A percentile compares a stretch with the other conserved stretches of the same genome.
Conservation (phyloP, 495 filamentous ascomycete species). For the Pyronema domesticum region DNA sequence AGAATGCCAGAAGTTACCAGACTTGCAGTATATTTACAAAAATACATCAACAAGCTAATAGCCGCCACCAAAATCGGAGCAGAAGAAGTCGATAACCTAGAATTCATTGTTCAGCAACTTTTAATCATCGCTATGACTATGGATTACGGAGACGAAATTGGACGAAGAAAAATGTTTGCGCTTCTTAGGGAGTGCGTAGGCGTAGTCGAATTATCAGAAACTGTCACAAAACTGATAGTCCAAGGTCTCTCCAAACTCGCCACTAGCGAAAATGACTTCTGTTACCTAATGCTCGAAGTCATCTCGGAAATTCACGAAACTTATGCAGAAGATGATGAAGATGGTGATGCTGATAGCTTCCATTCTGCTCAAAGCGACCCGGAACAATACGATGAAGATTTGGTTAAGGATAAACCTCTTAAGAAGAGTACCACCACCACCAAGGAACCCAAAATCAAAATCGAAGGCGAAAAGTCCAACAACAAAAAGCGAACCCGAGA, state of each 20-base stretch:
- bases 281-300: slow-evolving; percentile 76
- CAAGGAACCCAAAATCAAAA: background rate
- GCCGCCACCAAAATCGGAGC: slow-evolving; percentile 47
- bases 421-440: no score
- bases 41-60: slow-evolving; percentile 58
- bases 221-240: slow-evolving; percentile 73
- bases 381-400: slow-evolving; percentile 35
- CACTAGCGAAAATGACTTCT: slow-evolving; percentile 81
- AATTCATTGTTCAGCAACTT: slow-evolving; percentile 89
- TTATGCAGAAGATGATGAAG: slow-evolving; percentile 43
- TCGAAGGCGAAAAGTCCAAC: background rate
- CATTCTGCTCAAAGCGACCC: slow-evolving; percentile 77
- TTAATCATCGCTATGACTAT: slow-evolving; percentile 78
- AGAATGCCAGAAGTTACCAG: slow-evolving; percentile 91
- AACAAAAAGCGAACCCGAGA: background rate
- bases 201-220: slow-evolving; percentile 73
- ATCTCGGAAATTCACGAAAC: slow-evolving; percentile 92
- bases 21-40: slow-evolving; percentile 63
- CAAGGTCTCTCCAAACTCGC: slow-evolving; percentile 61
- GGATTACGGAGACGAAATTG: slow-evolving; percentile 91
- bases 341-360: slow-evolving; percentile 57
- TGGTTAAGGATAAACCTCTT: no score
- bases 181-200: slow-evolving; percentile 70
- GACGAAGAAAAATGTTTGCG: slow-evolving; percentile 83
- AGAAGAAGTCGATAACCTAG: slow-evolving; percentile 53